Evolutionary conservation across 108 stramenopile genomes (phyloP).

Genomic region (Aurantiochytrium sp.): DNA sequence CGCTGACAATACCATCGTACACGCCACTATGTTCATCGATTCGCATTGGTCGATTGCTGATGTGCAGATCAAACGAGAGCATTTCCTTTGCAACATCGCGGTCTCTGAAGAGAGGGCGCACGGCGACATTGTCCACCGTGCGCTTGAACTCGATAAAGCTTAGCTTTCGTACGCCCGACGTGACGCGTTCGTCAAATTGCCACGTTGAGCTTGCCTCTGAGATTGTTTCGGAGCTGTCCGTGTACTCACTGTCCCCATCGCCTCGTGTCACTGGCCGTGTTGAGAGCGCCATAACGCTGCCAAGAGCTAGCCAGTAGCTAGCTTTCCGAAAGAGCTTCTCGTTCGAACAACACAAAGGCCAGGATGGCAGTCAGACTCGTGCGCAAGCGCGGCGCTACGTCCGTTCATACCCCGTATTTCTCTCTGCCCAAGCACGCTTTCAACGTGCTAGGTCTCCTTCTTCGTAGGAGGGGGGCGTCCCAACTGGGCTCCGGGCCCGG

Average conservation of each 20-base stretch:
- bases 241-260: background rate
- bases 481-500: no score
- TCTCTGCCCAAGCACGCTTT: no score
- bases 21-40: background rate
- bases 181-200: background rate
- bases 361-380: no score
- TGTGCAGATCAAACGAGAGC: background rate
- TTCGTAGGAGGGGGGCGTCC: no score
- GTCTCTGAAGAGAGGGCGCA: background rate
- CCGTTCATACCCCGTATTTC: no score
- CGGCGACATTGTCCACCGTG: background rate
- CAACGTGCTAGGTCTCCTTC: no score
- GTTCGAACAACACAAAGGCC: no score
- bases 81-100: background rate
- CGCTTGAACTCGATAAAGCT: slow-evolving; percentile 4
- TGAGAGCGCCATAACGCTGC: background rate
- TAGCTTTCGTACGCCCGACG: background rate
- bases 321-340: background rate
- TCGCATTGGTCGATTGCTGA: background rate
- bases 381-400: no score
- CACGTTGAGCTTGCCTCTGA: background rate
- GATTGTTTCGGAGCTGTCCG: background rate
- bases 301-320: background rate
- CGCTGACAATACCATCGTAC: background rate
- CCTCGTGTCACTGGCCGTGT: no score